Conservation (phyloP, 345 rosid genomes). For the Kernera saxatilis region DNA sequence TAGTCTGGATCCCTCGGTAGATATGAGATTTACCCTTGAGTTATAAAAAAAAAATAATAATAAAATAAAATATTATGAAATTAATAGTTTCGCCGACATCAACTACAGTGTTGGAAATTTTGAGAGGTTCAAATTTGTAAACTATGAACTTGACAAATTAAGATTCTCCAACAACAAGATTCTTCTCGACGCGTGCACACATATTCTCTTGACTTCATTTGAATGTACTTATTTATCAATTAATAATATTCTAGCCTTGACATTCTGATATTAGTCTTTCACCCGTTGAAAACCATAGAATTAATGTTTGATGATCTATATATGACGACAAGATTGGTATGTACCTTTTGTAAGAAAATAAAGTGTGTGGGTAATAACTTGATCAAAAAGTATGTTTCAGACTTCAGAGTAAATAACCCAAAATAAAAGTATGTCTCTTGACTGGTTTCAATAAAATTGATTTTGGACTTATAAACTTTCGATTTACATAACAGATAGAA, state of each 20-base stretch:
- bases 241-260: background rate
- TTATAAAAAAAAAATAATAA: too few species aligned
- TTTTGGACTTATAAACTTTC: background rate
- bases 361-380: too few species aligned
- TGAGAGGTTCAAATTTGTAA: background rate
- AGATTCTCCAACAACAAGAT: background rate
- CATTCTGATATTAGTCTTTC: background rate
- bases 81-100: slow-evolving; percentile 9
- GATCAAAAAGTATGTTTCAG: too few species aligned
- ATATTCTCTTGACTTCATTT: background rate
- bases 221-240: background rate
- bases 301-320: slow-evolving; percentile 2
- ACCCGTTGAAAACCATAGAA: background rate
- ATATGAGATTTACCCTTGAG: too few species aligned
- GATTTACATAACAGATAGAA: background rate
- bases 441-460: background rate
- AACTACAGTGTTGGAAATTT: background rate
- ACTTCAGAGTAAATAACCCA: too few species aligned
- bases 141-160: background rate
- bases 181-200: background rate
- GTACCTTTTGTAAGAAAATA: too few species aligned
- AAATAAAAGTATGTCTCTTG: background rate
- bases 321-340: background rate
- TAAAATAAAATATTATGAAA: too few species aligned
- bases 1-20: too few species aligned